Base-by-base conservation (phyloP, 2,329 filamentous ascomycete genomes). In the Furcasterigmium furcatum region DNA sequence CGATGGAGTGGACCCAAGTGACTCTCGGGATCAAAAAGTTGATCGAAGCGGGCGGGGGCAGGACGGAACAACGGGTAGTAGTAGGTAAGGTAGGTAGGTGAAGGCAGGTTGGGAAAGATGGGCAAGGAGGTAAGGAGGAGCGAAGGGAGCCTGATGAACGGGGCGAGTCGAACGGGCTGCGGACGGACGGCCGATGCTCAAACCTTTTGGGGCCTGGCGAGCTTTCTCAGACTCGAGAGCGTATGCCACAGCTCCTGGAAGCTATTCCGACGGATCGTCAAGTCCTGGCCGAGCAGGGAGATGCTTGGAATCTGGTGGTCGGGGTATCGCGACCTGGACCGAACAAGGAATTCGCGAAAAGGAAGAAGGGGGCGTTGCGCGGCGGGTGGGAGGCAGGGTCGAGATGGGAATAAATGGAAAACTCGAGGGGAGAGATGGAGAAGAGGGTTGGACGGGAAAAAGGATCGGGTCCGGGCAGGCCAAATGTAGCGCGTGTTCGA, bases 161-260 rank as follows among this genome's bases (percentile, higher is more conserved):
- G 43, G 45, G 44, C 45, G 52, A 52, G 41, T 52, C 54, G 48
- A 58, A 12, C 19, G 58, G 58, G 60, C 53, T 52, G 54, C 59
- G 60, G 55, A 62, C 48, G 57, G n/a, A n/a, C n/a, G n/a, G n/a
- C 58, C 55, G 58, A 55, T 56, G 57, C 60, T 62, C 63, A 66
- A 66, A 66, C 63, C 63, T 66, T 64, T 62, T 48, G 51, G 54
- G 55, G n/a, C n/a, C 56, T 58, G 61, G 57, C 50, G 24, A 27
- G 12, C 7, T 12, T 12, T 46, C 54, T 52, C 52, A 46, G 43
- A 46, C 55, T 52, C 52, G 54, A 53, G 44, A 46, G 45, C 41
- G 21, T 39, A 45, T 39, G 49, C 45, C 47, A 44, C 32, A 45
- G 45, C 25, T 47, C 39, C 48, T 52, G 43, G 36, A 41, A 49